Percentiles rank a stretch among this genome's conserved stretches.
Conservation (phyloP, 768 basidiomycete genomes). For the Lentinula aciculospora region DNA sequence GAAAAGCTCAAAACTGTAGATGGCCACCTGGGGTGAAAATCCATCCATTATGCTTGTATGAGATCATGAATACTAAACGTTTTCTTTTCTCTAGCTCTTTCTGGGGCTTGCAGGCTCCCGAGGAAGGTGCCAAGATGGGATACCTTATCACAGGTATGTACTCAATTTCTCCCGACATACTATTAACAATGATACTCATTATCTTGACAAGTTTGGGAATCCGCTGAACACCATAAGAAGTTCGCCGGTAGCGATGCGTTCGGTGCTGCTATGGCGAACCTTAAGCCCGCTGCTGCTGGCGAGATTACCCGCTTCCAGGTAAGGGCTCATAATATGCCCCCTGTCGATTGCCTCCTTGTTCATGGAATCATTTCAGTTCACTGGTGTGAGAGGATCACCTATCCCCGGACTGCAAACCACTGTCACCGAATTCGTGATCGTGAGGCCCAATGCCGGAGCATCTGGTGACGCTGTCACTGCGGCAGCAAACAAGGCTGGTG, state of each 20-base stretch:
- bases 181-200: neutral
- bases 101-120: neutral
- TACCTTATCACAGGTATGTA: neutral
- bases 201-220: neutral
- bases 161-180: neutral
- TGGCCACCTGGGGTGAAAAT: neutral
- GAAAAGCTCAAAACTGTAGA: neutral
- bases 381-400: neutral
- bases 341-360: neutral
- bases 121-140: slow-evolving; percentile 3
- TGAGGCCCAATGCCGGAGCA: neutral
- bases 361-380: neutral
- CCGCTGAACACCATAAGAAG: neutral
- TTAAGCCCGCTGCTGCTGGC: neutral
- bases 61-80: neutral
- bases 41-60: neutral
- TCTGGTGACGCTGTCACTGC: neutral
- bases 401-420: neutral
- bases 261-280: neutral
- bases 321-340: neutral
- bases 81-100: neutral
- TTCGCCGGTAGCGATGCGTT: neutral
- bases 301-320: neutral
- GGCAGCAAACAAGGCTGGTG: neutral
- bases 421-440: neutral